Base-by-base conservation (phyloP, 495 filamentous ascomycete genomes). In the Tuber umbilicatum region DNA sequence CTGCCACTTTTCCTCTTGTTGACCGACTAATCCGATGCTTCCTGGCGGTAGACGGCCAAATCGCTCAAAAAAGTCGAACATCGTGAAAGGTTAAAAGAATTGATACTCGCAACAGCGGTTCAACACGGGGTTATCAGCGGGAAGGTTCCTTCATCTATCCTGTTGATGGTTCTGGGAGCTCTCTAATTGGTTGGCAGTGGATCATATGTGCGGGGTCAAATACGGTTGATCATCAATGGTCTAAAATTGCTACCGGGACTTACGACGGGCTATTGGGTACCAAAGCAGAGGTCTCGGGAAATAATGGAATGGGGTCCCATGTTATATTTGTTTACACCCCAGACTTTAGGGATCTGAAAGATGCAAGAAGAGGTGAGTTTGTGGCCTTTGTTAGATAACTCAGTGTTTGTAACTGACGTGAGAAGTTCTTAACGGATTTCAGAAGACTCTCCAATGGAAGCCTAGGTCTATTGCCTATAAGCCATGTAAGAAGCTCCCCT, bases 251-350 rank as follows among this genome's bases (percentile, higher is more conserved):
- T 6, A 85, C 83, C 23, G 92, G 88, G 0, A 90, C 91, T 35
- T 86, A 86, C 23, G 83, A 87, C 27, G 89, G 90, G 60, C 86
- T 90, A 70, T 85, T 96, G 5, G 92, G 92, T 0, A 85, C 88
- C 38, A 85, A 75, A 16, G 90, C 92, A 7, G 96, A 94, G 82
- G 91, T 93, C 17, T 89, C 89, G 2, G 87, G 90, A 71, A 86
- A 88, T 76, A 81, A 85, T 47, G 77, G 73, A 60, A 74, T 67
- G 27, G 71, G 79, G 39, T 83, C 42, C 23, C 73, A 68, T 6
- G 81, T 94, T 74, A 89, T 96, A 47, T 93, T 90, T 73, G 85
- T 96, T 3, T 97, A 95, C 83, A 95, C 92, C 37, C 82, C 84
- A 67, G 89, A 97, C 81, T 94, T 91, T 81, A 83, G 83, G 43